Base-by-base conservation (phyloP, 371 early-diverging fungal species). In the Umbelopsis sp. region DNA sequence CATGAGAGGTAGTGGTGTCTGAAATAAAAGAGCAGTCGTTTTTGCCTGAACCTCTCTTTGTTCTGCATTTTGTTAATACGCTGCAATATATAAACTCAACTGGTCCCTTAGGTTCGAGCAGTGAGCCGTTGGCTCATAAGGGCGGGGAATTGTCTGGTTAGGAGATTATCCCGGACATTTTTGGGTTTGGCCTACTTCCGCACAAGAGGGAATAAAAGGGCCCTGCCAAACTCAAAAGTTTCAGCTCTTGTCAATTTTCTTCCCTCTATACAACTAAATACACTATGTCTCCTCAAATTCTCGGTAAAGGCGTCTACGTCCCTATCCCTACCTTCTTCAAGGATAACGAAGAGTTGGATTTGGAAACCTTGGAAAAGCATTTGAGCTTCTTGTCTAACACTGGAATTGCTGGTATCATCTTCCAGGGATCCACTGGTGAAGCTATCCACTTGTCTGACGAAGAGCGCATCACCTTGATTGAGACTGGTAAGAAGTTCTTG, bases 301-400 rank as follows among this genome's bases (percentile, higher is more conserved):
- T 74, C 20, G 73, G 71, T 51, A 70, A 69, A 29, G 83, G 83
- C 57, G 67, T 80, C 32, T 79, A 73, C 66, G 81, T 83, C 35
- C 83, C 83, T 63, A 78, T 79, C 10, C 81, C 81, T 44, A 80
- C 76, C 14, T 83, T 83, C 64, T 83, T 83, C 73, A 69, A 74
- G 24, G 72, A 70, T 50, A 78, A 80, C 57, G 83, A 83, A 69
- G 81, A 80, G 37, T 69, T 83, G 38, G 83, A 83, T 45, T 69
- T 79, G 44, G 78, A 72, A 25, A 57, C 81, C 10, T 69, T 83
- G 29, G 78, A 83, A 48, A 68, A 73, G 29, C 83, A 83, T 48
- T 71, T 83, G 37, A 41, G 68, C n/a, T 77, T 70, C 45, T 66
- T 83, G 41, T 46, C 75, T 44, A 76, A 76, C 35, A 74, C 76